Evolutionary conservation across 371 early-diverging fungal genomes (phyloP), one percentile per base, ranked within the genome.

Genomic region (Chytridium lagenaria): DNA sequence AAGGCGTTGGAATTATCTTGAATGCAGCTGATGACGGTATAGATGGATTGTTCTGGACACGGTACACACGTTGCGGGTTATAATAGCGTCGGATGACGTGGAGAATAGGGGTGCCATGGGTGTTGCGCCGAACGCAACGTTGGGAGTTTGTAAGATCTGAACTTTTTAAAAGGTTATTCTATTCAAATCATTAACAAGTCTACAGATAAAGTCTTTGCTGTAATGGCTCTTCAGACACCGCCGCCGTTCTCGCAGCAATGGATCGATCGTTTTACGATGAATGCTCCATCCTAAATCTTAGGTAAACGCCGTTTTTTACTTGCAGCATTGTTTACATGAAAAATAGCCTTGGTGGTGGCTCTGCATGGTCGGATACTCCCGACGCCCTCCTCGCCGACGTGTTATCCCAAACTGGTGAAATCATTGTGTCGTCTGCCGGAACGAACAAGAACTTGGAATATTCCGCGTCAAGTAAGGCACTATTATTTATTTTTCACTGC

Each of bases 241-340:
- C 91, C 51, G 70, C 90, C 2, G 86, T 94, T 2, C 83, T 92
- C 30, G 79, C 85, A 38, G 94, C 90, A 1, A 77, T 93, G 75
- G 81, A 86, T 40, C 77, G 74, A 39, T 93, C 93, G 0, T 84
- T 83, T 71, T 68, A 80, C 0, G 91, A 92, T 71, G 86, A 89
- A 1, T 90, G 91, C 77, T 52, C 77, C 36, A 50, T 83, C 61
- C 68, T 83, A 51, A 79, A 90, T 78, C 84, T 94, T 69, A 90
- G 90, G 61, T 61, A 34, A 36, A 23, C 10, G 30, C 19, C 23
- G 34, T 12, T 22, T 7, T 61, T 10, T 30, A 12, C 7, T 5
- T 16, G 7, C 31, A 55, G 5, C 19, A 31, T 61, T 36, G 10
- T 61, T 7, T 10, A 7, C 5, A 23, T 33, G 3, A 36, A 52